Evolutionary conservation across 2,329 filamentous ascomycete species (phyloP).

Genomic region (Phaeosphaeriaceae sp.): DNA sequence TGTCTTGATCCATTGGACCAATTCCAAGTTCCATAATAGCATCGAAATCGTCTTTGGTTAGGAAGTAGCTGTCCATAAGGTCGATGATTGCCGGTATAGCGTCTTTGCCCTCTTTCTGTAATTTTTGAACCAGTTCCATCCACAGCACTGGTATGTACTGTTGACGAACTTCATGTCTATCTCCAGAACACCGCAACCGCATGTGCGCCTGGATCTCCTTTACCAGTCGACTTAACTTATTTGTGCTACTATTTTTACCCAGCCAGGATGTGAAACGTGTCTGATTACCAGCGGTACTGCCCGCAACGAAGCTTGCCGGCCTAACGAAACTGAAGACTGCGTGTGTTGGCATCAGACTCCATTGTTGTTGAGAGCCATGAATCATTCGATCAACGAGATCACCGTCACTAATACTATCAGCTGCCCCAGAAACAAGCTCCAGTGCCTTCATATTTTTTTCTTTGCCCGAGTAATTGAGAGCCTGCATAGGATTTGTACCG

Average conservation of each 20-base stretch:
- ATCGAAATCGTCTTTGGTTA: constrained; percentile 95
- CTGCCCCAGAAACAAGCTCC: constrained; percentile 84
- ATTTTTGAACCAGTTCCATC: constrained; percentile 75
- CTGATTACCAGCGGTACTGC: constrained; percentile 69
- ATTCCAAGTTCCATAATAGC: constrained; percentile 89
- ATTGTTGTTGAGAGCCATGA: constrained; percentile 96
- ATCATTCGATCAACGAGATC: constrained; percentile 98
- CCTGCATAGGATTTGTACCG: constrained; percentile 74
- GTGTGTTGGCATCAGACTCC: constrained; percentile 97
- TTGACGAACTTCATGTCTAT: constrained; percentile 91
- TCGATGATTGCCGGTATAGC: constrained; percentile 83
- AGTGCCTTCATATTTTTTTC: constrained; percentile 81
- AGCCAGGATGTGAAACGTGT: constrained; percentile 90
- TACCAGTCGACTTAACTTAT: constrained; percentile 75
- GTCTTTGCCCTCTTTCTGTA: constrained; percentile 82
- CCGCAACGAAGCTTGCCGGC: constrained; percentile 85
- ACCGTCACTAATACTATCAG: constrained; percentile 95
- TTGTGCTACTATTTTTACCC: constrained; percentile 87
- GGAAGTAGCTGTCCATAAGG: constrained; percentile 95
- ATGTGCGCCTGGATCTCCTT: constrained; percentile 98
- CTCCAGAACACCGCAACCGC: constrained; percentile 86
- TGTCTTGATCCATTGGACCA: constrained; percentile 78
- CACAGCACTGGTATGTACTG: constrained; percentile 91
- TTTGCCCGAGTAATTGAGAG: constrained; percentile 67
- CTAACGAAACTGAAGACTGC: constrained; percentile 94